Evolutionary conservation across 2,329 filamentous ascomycete species (phyloP).

Genomic region (Fusarium heterosporum): DNA sequence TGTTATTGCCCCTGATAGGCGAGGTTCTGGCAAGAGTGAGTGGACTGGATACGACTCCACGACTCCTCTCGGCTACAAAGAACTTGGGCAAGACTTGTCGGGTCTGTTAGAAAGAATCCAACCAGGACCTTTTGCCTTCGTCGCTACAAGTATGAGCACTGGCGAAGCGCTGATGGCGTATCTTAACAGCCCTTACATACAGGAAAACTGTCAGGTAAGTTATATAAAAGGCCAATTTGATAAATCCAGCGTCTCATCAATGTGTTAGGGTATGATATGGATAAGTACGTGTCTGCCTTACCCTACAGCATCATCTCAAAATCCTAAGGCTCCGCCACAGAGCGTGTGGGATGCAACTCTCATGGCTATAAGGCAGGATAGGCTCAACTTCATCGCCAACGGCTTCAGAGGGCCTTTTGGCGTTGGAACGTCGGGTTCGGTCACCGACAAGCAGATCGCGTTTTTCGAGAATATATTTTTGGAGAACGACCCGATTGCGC

Average conservation of each 20-base stretch:
- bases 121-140: background rate
- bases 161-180: background rate
- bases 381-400: background rate
- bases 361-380: background rate
- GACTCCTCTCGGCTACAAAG: background rate
- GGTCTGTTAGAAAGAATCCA: background rate
- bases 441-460: background rate
- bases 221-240: background rate
- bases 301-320: background rate
- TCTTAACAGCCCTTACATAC: background rate
- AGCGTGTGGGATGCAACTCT: background rate
- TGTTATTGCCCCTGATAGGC: background rate
- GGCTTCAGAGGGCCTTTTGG: background rate
- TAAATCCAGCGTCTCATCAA: background rate
- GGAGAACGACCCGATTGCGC: background rate
- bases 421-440: background rate
- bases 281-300: background rate
- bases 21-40: background rate
- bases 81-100: background rate
- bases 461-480: background rate
- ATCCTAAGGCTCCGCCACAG: background rate
- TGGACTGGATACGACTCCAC: background rate
- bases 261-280: background rate
- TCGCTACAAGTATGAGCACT: background rate
- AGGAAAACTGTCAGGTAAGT: background rate